These are phyloP conservation scores for Aspergillus viridinutans DNA, from an alignment of 2,329 filamentous ascomycete species.

Conservation along the genomic window DNA sequence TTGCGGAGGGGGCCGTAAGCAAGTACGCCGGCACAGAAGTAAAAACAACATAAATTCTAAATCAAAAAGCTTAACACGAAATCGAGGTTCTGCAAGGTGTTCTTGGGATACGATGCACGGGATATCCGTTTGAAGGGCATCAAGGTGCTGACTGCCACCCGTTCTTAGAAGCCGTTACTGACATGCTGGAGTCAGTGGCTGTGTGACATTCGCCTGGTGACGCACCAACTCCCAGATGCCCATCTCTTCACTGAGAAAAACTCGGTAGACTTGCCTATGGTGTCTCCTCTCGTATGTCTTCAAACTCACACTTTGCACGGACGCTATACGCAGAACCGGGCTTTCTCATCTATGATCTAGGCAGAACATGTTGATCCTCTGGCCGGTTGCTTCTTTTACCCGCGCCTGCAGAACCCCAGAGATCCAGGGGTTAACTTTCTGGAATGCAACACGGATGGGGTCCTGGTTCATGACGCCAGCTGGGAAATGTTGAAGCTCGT, in stretches of 20 bases:
- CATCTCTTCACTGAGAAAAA: not conserved
- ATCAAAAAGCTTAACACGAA: not conserved
- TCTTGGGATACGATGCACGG: not conserved
- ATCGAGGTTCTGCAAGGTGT: not conserved
- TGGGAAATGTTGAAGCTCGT: not conserved
- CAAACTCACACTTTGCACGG: not conserved
- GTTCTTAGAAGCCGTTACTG: not conserved
- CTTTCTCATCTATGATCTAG: not conserved
- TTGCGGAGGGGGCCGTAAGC: not conserved
- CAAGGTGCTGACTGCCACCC: not conserved
- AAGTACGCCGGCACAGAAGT: too few relatives aligned
- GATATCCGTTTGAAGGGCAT: not conserved
- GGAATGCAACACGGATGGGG: not conserved
- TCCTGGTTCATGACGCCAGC: not conserved
- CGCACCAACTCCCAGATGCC: not conserved
- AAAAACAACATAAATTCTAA: too few relatives aligned
- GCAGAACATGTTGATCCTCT: not conserved
- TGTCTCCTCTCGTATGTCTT: not conserved
- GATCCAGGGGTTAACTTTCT: not conserved
- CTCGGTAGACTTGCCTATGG: not conserved
- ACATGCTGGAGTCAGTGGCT: not conserved
- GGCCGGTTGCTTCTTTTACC: not conserved
- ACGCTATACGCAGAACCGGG: too few relatives aligned
- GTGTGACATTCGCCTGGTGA: not conserved
- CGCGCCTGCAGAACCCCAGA: not conserved